Percentiles rank a stretch among this genome's conserved stretches.
Evolutionary conservation across 1,284 basidiomycete genomes (phyloP).

Genomic region (Leccinum variabile): DNA sequence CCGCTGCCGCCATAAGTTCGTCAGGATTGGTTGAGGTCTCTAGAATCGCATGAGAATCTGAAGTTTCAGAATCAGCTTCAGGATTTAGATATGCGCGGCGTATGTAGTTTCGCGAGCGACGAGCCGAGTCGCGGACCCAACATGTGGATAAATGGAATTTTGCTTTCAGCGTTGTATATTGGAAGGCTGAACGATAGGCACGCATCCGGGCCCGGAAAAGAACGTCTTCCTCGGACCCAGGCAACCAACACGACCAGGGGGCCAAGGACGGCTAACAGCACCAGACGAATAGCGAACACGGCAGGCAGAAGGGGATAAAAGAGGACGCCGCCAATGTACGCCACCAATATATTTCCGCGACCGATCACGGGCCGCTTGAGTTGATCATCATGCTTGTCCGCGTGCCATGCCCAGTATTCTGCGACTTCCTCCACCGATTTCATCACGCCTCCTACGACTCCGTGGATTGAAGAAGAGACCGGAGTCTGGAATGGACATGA

Average conservation of each 20-base stretch:
- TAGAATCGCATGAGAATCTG: slow-evolving; percentile 11
- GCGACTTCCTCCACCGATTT: slow-evolving; percentile 9
- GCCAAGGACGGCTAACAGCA: background rate
- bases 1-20: slow-evolving; percentile 13
- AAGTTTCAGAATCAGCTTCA: background rate
- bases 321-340: background rate
- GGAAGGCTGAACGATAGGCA: background rate
- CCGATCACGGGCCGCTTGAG: background rate
- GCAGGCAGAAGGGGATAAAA: slow-evolving; percentile 1
- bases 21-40: slow-evolving; percentile 18
- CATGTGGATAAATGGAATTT: background rate
- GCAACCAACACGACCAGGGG: background rate
- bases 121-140: slow-evolving; percentile 2
- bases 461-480: slow-evolving; percentile 11
- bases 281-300: background rate
- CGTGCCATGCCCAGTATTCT: slow-evolving; percentile 10
- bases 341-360: slow-evolving; percentile 1
- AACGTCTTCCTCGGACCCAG: background rate
- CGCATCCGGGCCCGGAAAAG: background rate
- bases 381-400: background rate
- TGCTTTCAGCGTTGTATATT: background rate
- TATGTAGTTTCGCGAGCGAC: background rate
- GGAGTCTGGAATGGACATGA: slow-evolving; percentile 21
- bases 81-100: slow-evolving; percentile 4
- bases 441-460: background rate